Evolutionary conservation across 2,329 filamentous ascomycete genomes (phyloP).

Genomic region (Alternaria alternata): DNA sequence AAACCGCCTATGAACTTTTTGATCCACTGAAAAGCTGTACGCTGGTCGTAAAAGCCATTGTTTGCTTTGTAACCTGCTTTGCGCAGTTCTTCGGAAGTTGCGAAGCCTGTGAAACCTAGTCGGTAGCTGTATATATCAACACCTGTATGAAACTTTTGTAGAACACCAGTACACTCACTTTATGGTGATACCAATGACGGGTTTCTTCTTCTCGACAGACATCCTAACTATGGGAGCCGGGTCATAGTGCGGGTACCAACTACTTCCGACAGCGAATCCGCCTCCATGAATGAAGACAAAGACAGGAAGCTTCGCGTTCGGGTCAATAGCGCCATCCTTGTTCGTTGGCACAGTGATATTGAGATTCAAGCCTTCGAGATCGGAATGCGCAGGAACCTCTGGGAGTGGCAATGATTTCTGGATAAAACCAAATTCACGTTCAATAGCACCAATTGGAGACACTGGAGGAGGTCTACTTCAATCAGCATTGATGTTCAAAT

Average conservation of each 20-base stretch:
- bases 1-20: conserved; percentile 49
- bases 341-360: conserved; percentile 59
- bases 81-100: conserved; percentile 59
- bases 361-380: conserved; percentile 61
- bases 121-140: conserved; percentile 37
- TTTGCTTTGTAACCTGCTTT: conserved; percentile 52
- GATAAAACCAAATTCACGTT: conserved; percentile 59
- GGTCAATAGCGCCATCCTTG: conserved; percentile 29
- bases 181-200: conserved; percentile 56
- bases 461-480: conserved; percentile 45
- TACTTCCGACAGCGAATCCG: conserved; percentile 59
- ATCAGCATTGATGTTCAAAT: not conserved
- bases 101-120: conserved; percentile 40
- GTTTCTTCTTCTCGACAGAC: conserved; percentile 54
- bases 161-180: conserved; percentile 54
- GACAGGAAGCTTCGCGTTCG: conserved; percentile 55
- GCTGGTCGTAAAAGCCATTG: conserved; percentile 48
- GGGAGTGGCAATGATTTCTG: conserved; percentile 56
- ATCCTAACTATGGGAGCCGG: conserved; percentile 56
- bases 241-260: conserved; percentile 63
- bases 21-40: conserved; percentile 50
- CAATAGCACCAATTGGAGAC: conserved; percentile 52
- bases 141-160: conserved; percentile 22
- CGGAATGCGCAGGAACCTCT: conserved; percentile 53
- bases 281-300: conserved; percentile 64